These are phyloP conservation scores for Claviceps spartinae DNA, from an alignment of 2,329 filamentous ascomycete genomes.

Conservation along the genomic window DNA sequence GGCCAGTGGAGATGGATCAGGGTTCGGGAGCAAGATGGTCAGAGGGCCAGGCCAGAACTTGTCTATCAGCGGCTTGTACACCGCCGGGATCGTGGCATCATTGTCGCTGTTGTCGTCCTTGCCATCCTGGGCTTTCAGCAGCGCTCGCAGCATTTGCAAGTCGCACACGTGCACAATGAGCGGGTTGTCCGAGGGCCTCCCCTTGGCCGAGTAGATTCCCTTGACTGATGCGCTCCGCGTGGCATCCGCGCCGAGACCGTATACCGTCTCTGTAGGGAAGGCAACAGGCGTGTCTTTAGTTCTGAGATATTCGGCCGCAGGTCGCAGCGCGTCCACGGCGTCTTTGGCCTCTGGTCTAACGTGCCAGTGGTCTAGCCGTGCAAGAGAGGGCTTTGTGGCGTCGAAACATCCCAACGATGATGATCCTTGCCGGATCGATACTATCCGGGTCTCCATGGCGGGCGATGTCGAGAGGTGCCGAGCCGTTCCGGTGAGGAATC, in stretches of 20 bases:
- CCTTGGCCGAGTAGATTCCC: conserved; percentile 89
- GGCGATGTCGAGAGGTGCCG: neutral
- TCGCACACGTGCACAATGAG: conserved; percentile 88
- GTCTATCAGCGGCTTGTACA: conserved; percentile 66
- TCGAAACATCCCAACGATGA: conserved; percentile 22
- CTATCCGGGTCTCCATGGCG: conserved; percentile 27
- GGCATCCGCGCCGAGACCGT: conserved; percentile 91
- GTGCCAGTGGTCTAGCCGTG: conserved; percentile 29
- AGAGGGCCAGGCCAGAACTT: conserved; percentile 91
- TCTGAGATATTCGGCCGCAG: conserved; percentile 54
- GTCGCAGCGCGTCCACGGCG: conserved; percentile 32
- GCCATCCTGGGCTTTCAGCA: conserved; percentile 30
- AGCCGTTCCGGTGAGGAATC: conserved; percentile 1
- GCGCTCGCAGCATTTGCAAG: conserved; percentile 54
- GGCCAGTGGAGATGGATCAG: conserved; percentile 55
- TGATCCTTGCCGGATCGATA: conserved; percentile 19
- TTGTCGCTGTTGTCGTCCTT: conserved; percentile 9
- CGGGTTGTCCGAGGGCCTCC: conserved; percentile 83
- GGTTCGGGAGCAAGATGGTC: conserved; percentile 76
- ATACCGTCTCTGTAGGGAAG: conserved; percentile 96
- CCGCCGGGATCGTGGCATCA: conserved; percentile 45
- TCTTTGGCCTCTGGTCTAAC: conserved; percentile 18
- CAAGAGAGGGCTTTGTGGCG: conserved; percentile 12
- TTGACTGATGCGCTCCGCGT: conserved; percentile 70
- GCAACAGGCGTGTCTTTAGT: conserved; percentile 65